Evolutionary conservation across 768 basidiomycete genomes (phyloP), one percentile per base, ranked within the genome.

Genomic region (Rubroboletus satanas): DNA sequence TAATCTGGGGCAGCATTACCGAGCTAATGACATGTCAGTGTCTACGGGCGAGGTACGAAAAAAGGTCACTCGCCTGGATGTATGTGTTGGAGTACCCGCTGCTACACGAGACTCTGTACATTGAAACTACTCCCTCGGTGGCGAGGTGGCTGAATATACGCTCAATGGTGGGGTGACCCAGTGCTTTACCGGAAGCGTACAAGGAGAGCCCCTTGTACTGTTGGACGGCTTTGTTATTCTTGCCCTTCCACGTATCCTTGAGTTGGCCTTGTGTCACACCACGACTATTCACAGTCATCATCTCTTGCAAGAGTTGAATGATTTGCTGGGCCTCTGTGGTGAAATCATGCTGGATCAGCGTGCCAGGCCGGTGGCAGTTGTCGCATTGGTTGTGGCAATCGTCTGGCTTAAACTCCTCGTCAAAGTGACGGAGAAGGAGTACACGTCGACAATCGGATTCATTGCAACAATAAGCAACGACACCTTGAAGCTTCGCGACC

Each of bases 401-500:
- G 26, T 67, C 73, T 32, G 79, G 73, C 56, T 87, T 79, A 71
- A 98, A 98, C 9, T 75, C 74, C 67, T 99, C 91, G 57, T 83
- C 84, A 62, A 97, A 98, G 70, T 91, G 90, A n/a, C 80, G 79
- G 17, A 99, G 81, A n/a, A 98, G 75, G 61, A 92, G 90, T 6
- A 82, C 78, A 3, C 97, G 87, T 14, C 97, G 85, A 64, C 97
- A 99, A 60, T 90, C 88, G 28, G 85, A 82, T 47, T 83, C 78
- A 70, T 97, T 93, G 54, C 73, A 66, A 70, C 91, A 94, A 71
- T 86, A 99, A 54, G 82, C 75, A n/a, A 85, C 77, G 48, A 99
- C 91, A 14, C 80, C 80, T 3, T 77, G 74, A 32, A 88, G 77
- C 11, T 83, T 85, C 2, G 79, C 79, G 50, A 79, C 75, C 66